Conservation (phyloP, 1,139 yeast species). For the Hanseniaspora sp. region DNA sequence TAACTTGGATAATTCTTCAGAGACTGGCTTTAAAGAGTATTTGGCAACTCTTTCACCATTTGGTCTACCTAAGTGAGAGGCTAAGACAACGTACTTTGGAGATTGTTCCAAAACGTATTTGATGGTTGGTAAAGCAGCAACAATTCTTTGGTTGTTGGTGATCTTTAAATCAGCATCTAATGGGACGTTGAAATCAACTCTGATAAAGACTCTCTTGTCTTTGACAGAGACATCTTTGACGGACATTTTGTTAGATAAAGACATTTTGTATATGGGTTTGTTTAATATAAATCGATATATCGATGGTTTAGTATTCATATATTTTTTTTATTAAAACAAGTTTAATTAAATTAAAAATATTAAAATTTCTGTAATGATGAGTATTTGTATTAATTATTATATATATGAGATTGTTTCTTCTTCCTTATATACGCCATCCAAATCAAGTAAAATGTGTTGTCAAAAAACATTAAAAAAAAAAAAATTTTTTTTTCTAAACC, state of each 20-base stretch:
- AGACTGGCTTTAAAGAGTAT: conserved; percentile 85
- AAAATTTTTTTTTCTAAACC: no score
- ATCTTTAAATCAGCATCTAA: conserved; percentile 76
- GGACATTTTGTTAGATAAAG: conserved; percentile 80
- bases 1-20: conserved; percentile 67
- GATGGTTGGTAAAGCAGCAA: conserved; percentile 95
- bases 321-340: not conserved
- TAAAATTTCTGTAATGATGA: no score
- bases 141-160: conserved; percentile 97
- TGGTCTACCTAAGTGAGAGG: conserved; percentile 96
- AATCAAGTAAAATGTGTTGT: not conserved
- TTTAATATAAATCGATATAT: not conserved
- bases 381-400: no score
- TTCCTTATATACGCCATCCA: no score
- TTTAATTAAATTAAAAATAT: no score
- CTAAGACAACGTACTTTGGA: conserved; percentile 81
- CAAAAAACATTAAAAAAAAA: not conserved
- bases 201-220: conserved; percentile 87
- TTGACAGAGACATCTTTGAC: conserved; percentile 78
- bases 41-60: conserved; percentile 76
- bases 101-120: conserved; percentile 79
- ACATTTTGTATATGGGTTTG: conserved; percentile 39
- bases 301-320: not conserved
- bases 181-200: conserved; percentile 97
- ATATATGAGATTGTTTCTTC: no score